These are phyloP conservation scores for Corymbia citriodora DNA, from an alignment of 441 rosid species.

Conservation along the genomic window DNA sequence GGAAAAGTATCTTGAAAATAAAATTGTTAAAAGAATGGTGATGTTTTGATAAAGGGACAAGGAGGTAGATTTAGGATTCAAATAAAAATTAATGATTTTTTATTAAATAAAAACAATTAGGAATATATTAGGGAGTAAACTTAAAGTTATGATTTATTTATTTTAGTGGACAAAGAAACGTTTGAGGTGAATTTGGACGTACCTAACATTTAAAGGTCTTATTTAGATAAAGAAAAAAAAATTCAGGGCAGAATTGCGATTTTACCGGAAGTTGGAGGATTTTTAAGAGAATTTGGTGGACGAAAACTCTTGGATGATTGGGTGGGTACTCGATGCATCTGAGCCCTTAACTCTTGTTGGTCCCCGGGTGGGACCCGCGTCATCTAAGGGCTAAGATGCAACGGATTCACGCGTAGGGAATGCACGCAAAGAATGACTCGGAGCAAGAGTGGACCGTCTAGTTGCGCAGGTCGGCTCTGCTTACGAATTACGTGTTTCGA, in stretches of 20 bases:
- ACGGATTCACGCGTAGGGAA: background rate
- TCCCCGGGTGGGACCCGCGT: background rate
- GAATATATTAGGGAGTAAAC: background rate
- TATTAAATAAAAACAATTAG: too few relatives aligned
- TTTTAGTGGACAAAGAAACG: background rate
- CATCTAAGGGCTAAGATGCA: background rate
- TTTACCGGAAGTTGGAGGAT: background rate
- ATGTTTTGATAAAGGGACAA: too few relatives aligned
- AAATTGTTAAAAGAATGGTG: fast-evolving
- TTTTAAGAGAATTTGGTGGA: background rate
- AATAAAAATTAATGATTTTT: too few relatives aligned
- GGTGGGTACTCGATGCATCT: background rate
- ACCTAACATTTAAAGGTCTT: background rate
- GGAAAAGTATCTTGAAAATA: background rate
- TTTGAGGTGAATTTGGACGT: background rate
- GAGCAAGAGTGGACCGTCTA: background rate
- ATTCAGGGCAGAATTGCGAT: too few relatives aligned
- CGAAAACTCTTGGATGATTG: background rate
- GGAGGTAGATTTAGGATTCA: too few relatives aligned
- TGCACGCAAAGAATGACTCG: background rate
- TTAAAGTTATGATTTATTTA: too few relatives aligned
- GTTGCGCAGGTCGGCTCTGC: background rate
- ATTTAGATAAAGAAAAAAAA: too few relatives aligned
- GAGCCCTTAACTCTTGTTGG: background rate
- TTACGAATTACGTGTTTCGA: background rate